A percentile compares a stretch with the other conserved stretches of the same genome.
Evolutionary conservation across 257 asterid genomes (phyloP).

Genomic region (Misopates orontium): DNA sequence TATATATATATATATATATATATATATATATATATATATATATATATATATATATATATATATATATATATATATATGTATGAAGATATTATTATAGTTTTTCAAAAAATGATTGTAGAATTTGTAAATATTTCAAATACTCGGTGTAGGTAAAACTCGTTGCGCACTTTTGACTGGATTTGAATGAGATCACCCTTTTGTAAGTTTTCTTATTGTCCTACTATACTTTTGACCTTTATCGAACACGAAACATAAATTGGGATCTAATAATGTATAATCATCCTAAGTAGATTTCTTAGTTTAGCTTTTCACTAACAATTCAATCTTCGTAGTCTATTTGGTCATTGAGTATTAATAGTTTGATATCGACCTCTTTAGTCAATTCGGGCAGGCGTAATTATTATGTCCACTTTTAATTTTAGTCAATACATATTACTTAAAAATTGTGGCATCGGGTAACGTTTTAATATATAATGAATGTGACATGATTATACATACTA

Average conservation of each 20-base stretch:
- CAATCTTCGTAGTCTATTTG: slow-evolving; percentile 38
- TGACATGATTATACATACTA: too few species aligned
- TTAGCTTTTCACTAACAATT: slow-evolving; percentile 60
- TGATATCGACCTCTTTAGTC: slow-evolving; percentile 45
- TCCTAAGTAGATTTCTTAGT: slow-evolving; percentile 59
- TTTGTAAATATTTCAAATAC: too few species aligned
- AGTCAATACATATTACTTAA: background rate
- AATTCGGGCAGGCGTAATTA: slow-evolving; percentile 51
- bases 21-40: too few species aligned
- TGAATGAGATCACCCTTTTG: slow-evolving; percentile 28
- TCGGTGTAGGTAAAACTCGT: too few species aligned
- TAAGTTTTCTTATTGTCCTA: slow-evolving; percentile 21
- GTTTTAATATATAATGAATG: too few species aligned
- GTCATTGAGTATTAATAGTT: slow-evolving; percentile 53
- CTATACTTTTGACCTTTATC: background rate
- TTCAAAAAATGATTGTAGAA: too few species aligned
- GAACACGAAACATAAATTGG: slow-evolving; percentile 19
- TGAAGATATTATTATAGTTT: too few species aligned
- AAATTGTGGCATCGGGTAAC: too few species aligned
- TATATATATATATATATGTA: too few species aligned
- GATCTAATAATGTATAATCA: slow-evolving; percentile 41
- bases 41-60: too few species aligned
- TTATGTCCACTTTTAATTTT: slow-evolving; percentile 44
- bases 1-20: too few species aligned
- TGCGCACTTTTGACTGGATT: slow-evolving; percentile 29